These are phyloP conservation scores for Sclerospora graminicola DNA, from an alignment of 352 stramenopile species.

Conservation along the genomic window DNA sequence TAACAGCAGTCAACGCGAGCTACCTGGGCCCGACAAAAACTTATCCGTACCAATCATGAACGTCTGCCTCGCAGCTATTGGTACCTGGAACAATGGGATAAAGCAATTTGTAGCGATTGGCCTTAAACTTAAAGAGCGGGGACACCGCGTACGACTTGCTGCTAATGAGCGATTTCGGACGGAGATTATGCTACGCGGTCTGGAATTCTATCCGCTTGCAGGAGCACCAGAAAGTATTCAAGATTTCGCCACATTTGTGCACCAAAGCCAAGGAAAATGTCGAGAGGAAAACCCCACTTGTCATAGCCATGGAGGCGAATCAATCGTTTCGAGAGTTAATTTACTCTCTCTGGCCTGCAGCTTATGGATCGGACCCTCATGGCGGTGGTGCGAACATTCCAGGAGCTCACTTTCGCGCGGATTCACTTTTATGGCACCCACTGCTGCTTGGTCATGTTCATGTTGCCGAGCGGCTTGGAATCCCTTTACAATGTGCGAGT, in stretches of 20 bases:
- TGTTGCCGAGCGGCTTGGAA: constrained; percentile 36
- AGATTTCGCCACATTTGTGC: constrained; percentile 14
- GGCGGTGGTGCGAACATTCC: neutral
- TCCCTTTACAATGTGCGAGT: constrained; percentile 34
- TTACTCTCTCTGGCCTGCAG: constrained; percentile 7
- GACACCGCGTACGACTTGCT: constrained; percentile 73
- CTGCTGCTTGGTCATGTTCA: constrained; percentile 36
- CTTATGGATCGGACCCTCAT: constrained; percentile 29
- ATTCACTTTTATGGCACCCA: constrained; percentile 34
- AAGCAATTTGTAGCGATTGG: constrained; percentile 23
- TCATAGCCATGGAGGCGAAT: constrained; percentile 13
- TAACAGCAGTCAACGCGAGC: neutral
- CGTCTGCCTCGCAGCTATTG: constrained; percentile 26
- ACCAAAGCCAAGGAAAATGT: constrained; percentile 5
- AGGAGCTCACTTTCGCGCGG: constrained; percentile 29
- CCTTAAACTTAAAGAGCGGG: constrained; percentile 35
- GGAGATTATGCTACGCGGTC: constrained; percentile 33
- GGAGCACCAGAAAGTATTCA: constrained; percentile 18
- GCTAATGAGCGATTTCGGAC: constrained; percentile 55
- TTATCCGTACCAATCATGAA: too few relatives aligned
- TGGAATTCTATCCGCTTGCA: constrained; percentile 40
- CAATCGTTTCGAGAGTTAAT: constrained; percentile 30
- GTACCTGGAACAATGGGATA: constrained; percentile 40
- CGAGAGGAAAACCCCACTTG: too few relatives aligned
- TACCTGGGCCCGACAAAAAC: too few relatives aligned